Evolutionary conservation across 805 yeast species (phyloP).

Genomic region (Barnettozyma sucrosica): DNA sequence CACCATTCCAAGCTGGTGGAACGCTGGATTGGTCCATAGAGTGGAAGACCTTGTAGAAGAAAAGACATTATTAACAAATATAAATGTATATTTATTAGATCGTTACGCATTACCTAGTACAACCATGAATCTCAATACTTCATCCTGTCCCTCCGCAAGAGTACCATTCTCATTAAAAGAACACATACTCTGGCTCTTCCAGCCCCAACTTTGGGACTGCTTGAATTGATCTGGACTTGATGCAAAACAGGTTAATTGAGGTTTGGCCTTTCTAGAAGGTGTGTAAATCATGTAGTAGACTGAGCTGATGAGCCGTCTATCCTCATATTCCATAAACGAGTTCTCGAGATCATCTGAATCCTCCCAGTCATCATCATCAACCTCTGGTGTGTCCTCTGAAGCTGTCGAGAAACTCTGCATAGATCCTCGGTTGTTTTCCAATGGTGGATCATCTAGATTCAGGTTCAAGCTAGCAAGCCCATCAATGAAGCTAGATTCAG

Average conservation of each 20-base stretch:
- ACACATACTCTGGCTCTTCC: constrained; percentile 53
- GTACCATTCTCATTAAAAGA: constrained; percentile 44
- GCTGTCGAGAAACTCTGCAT: constrained; percentile 19
- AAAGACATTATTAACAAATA: neutral
- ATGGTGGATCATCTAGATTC: constrained; percentile 2
- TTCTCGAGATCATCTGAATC: constrained; percentile 12
- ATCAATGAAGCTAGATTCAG: constrained; percentile 3
- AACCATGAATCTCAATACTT: constrained; percentile 43
- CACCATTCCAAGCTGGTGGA: constrained; percentile 85
- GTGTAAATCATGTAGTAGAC: constrained; percentile 52
- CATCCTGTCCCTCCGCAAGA: constrained; percentile 38
- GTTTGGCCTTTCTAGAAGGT: constrained; percentile 41
- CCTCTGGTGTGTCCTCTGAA: constrained; percentile 22
- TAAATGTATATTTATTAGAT: neutral
- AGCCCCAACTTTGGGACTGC: constrained; percentile 55
- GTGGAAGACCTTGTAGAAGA: constrained; percentile 44
- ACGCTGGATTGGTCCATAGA: constrained; percentile 64
- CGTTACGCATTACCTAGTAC: constrained; percentile 39
- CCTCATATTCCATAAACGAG: constrained; percentile 39
- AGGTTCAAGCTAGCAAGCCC: constrained; percentile 11
- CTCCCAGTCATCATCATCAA: constrained; percentile 9
- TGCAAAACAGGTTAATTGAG: constrained; percentile 46
- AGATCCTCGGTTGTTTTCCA: constrained; percentile 3
- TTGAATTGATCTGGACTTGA: constrained; percentile 50
- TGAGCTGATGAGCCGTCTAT: constrained; percentile 38